Base-by-base conservation (phyloP, 2,329 filamentous ascomycete genomes). In the Penicillium fuscoglaucum region DNA sequence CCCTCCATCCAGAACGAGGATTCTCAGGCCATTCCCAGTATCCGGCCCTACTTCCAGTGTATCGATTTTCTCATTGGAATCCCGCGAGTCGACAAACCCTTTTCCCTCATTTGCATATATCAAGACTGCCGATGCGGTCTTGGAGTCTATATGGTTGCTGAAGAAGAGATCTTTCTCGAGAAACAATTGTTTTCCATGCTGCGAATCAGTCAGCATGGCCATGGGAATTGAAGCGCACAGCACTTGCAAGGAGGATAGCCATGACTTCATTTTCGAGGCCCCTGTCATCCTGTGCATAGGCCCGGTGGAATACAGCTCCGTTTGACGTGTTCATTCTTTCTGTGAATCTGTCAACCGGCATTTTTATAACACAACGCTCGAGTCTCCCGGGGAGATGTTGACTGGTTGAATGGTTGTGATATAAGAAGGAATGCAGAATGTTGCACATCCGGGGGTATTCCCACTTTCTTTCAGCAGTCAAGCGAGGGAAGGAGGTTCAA, bases 131-230 rank as follows among this genome's bases (percentile, higher is more conserved):
- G 41, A n/a, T 15, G 51, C 51, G 19, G 40, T 53, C 19, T 45
- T 44, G 19, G n/a, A 52, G 37, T 44, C 26, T 19, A 43, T 49
- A 45, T 40, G 29, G 56, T 46, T 39, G 31, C 31, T 29, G 21
- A 53, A 53, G 13, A 35, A 46, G 31, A 28, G 6, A 35, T 53
- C 52, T 35, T 65, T 65, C 49, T 48, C 43, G 61, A 72, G 72
- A 66, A 71, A 46, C 15, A 53, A 33, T 37, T 53, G 29, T n/a
- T 41, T 31, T 29, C 51, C 41, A 26, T 53, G n/a, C 51, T 53
- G 13, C 3, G 4, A 24, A 21, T 4, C 10, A 24, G 17, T 53
- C 13, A 53, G 40, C 9, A 26, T 1, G 10, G 15, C 7, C 1
- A 17, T n/a, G 1, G n/a, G 13, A 6, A 24, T 29, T 15, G 17